Conservation (phyloP, 2,329 filamentous ascomycete genomes). For the Venturia effusa region DNA sequence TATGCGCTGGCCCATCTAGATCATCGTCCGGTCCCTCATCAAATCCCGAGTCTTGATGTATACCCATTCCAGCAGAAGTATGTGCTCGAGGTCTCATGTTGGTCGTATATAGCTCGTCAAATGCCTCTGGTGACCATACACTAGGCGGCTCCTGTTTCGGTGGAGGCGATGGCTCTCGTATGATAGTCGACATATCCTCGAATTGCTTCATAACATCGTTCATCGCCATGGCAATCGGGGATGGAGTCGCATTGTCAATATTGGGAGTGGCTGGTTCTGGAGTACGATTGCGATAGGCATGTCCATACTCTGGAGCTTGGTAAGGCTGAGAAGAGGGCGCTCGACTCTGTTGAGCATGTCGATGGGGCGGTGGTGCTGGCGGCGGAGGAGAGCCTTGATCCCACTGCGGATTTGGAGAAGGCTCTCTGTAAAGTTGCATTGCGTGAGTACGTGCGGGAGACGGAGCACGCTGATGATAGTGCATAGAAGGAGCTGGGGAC, state of each 20-base stretch:
- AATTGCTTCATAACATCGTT: slow-evolving; percentile 95
- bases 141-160: slow-evolving; percentile 48
- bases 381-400: slow-evolving; percentile 57
- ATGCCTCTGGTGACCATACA: slow-evolving; percentile 87
- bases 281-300: slow-evolving; percentile 34
- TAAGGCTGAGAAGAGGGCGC: slow-evolving; percentile 34
- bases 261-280: slow-evolving; percentile 39
- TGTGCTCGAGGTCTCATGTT: slow-evolving; percentile 40
- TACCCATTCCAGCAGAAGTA: slow-evolving; percentile 62
- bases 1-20: slow-evolving; percentile 52
- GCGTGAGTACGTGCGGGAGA: slow-evolving; percentile 10
- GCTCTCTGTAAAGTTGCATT: slow-evolving; percentile 21
- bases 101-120: slow-evolving; percentile 45
- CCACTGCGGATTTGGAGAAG: slow-evolving; percentile 26
- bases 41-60: slow-evolving; percentile 29
- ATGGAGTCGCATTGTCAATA: slow-evolving; percentile 54
- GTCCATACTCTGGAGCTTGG: slow-evolving; percentile 7
- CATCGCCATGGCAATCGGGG: slow-evolving; percentile 88
- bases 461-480: slow-evolving; percentile 7
- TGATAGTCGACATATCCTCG: slow-evolving; percentile 58
- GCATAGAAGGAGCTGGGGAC: slow-evolving; percentile 11
- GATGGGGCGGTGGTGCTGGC: slow-evolving; percentile 73
- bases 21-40: slow-evolving; percentile 41
- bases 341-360: slow-evolving; percentile 38
- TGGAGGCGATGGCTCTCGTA: slow-evolving; percentile 8